A percentile compares a stretch with the other conserved stretches of the same genome.
Evolutionary conservation across 2,329 filamentous ascomycete genomes (phyloP).

Genomic region (Scedosporium aurantiacum): DNA sequence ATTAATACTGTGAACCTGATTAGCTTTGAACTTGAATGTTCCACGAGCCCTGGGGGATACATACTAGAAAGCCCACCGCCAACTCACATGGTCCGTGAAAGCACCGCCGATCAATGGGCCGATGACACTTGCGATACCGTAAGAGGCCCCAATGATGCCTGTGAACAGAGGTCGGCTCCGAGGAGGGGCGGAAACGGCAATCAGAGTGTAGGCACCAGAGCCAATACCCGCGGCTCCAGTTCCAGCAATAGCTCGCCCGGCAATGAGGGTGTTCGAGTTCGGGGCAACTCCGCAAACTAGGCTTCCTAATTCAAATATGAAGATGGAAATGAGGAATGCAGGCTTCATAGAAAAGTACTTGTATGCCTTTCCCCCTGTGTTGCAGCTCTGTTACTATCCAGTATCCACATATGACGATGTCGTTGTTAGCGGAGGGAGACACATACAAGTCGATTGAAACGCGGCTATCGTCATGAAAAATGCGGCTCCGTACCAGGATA

Average conservation of each 20-base stretch:
- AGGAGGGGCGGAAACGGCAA: conserved; percentile 21
- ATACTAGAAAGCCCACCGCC: conserved; percentile 20
- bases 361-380: conserved; percentile 29
- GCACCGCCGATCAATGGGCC: conserved; percentile 15
- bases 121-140: conserved; percentile 21
- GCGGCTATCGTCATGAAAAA: conserved; percentile 38
- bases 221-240: conserved; percentile 36
- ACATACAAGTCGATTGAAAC: conserved; percentile 32
- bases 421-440: conserved; percentile 12
- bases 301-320: conserved; percentile 43
- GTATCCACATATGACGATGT: conserved; percentile 29
- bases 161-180: conserved; percentile 19
- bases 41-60: background rate
- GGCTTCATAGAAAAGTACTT: conserved; percentile 36
- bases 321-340: conserved; percentile 34
- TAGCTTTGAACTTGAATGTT: background rate
- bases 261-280: conserved; percentile 35
- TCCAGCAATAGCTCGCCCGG: conserved; percentile 37
- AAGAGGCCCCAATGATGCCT: conserved; percentile 25
- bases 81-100: conserved; percentile 16
- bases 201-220: conserved; percentile 30
- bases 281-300: conserved; percentile 36
- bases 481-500: conserved; percentile 43
- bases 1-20: conserved; percentile 16
- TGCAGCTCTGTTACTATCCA: conserved; percentile 28